Evolutionary conservation across 2,329 filamentous ascomycete genomes (phyloP), one percentile per base, ranked within the genome.

Genomic region (Pseudocercospora macadamiae): DNA sequence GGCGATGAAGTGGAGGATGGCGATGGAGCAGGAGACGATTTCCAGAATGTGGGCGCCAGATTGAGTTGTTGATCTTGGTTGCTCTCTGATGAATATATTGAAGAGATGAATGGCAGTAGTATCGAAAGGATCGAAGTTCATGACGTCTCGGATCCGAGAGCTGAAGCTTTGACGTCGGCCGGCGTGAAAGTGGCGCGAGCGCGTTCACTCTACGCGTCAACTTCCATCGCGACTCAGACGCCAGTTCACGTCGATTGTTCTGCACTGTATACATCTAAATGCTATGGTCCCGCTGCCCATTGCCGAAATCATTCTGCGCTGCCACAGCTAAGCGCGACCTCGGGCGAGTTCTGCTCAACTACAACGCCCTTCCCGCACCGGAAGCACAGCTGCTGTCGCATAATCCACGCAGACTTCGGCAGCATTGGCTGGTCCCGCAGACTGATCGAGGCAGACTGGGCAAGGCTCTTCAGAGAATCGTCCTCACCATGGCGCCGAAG

Each of bases 401-500:
- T 47, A 19, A 64, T 60, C 45, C 57, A 30, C 57, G 59, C 55
- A 23, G 49, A 14, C 37, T 59, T 6, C 16, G 36, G 45, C 36
- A 16, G 18, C 59, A 51, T 36, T 56, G 52, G 30, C 25, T 19
- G 23, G 28, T 55, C 25, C 10, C 57, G 21, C 54, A 45, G 28
- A 65, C 56, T 37, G 49, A 48, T 30, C 47, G 52, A 9, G 18
- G 19, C 23, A 55, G n/a, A 32, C 4, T 56, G n/a, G 52, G 51
- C 54, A 69, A 26, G 39, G 23, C 26, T 19, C n/a, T 28, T 3
- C 26, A 21, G 4, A 18, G 25, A 49, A 19, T n/a, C n/a, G n/a
- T n/a, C n/a, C n/a, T 34, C 16, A 34, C 23, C 26, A 81, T 81
- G 79, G 67, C 79, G 51, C 78, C 78, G 18, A 92, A 90, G 74